A percentile compares a stretch with the other conserved stretches of the same genome.
Conservation (phyloP, 1,139 yeast genomes). For the Protomyces gravidus region DNA sequence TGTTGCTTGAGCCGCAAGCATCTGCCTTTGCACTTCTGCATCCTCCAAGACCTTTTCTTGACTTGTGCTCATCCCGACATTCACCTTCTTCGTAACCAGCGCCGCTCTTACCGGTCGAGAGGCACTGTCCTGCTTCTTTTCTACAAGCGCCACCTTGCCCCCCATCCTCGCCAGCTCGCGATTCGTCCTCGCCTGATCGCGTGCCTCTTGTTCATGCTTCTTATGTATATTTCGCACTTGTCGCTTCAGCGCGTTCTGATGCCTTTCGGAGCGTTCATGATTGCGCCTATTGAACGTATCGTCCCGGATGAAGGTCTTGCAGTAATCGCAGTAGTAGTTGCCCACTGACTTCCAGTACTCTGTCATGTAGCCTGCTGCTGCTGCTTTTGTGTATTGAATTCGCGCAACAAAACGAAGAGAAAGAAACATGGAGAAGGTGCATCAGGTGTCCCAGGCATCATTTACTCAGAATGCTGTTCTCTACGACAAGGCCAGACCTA, state of each 20-base stretch:
- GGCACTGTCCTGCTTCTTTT: neutral
- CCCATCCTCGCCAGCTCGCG: conserved; percentile 25
- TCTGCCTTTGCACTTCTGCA: conserved; percentile 10
- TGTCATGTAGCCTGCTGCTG: conserved; percentile 4
- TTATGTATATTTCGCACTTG: conserved; percentile 22
- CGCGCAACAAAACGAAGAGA: neutral
- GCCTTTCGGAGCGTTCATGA: conserved; percentile 30
- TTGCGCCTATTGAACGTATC: conserved; percentile 23
- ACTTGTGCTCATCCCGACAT: conserved; percentile 4
- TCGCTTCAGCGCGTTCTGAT: conserved; percentile 19
- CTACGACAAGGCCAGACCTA: conserved; percentile 58
- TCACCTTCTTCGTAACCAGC: conserved; percentile 8
- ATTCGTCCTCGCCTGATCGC: conserved; percentile 16
- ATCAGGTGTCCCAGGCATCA: conserved; percentile 46
- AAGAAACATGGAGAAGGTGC: conserved; percentile 36
- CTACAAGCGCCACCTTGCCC: conserved; percentile 8
- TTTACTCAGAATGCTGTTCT: conserved; percentile 53
- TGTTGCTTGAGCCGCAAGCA: conserved; percentile 23
- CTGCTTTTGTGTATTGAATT: neutral
- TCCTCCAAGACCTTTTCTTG: conserved; percentile 8
- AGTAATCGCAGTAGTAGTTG: conserved; percentile 27
- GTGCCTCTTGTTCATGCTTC: conserved; percentile 15
- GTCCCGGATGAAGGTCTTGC: conserved; percentile 27
- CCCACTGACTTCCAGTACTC: conserved; percentile 28
- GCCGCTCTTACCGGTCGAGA: too few species aligned